Evolutionary conservation across 306 rosid genomes (phyloP), one percentile per base, ranked within the genome.

Genomic region (Rosa rugosa): DNA sequence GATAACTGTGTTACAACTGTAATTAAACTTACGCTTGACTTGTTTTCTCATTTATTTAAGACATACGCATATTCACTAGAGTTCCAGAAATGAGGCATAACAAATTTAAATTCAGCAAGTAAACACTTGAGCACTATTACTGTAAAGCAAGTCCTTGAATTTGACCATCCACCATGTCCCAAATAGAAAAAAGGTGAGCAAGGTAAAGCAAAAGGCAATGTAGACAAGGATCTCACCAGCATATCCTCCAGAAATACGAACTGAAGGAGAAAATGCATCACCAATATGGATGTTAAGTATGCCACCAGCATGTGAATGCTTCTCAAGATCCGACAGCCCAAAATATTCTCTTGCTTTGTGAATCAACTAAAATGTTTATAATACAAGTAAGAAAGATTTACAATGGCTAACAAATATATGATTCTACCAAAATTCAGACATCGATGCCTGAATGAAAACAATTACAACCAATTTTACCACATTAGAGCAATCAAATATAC

Each of bases 261-360:
- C 84, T 17, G 92, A 84, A 53, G 93, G 90, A 77, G 85, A 67
- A 71, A 95, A 87, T 47, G 86, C 99, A 87, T 95, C 89, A 4
- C 97, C 99, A 36, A 92, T 83, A 81, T 83, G 91, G 78, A 95
- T 81, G 67, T 87, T 95, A 53, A 95, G 91, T 69, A 87, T 27
- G 53, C 99, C 98, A 62, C 99, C 97, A 79, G 88, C 89, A 70
- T 85, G 65, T 68, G 97, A 90, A 75, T 13, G 77, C 84, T 91
- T 91, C 91, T 95, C 99, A 80, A 92, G 90, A 80, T 83, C 90
- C 69, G 89, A 90, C 31, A 95, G 88, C 65, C 98, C 97, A 83
- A 95, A 74, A 75, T 84, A 86, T 17, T 87, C 89, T 83, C 99
- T 92, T 1, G 97, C 97, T 88, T 91, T 86, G 80, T 91, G 90